Evolutionary conservation across 2,329 filamentous ascomycete species (phyloP), one percentile per base, ranked within the genome.

Genomic region (Ilyonectria mors-panacis): DNA sequence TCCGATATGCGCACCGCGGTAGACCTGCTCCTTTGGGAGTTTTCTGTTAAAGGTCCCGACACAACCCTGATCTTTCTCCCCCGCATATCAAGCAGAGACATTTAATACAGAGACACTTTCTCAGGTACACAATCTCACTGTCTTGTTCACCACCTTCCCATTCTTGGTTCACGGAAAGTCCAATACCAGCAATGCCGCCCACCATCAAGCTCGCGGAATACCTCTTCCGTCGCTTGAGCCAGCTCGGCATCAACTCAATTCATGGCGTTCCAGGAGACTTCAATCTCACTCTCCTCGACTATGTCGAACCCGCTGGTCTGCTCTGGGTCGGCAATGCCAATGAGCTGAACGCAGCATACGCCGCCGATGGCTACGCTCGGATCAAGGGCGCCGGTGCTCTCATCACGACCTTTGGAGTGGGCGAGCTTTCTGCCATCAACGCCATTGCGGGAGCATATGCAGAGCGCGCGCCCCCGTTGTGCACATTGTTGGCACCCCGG

Each of bases 381-480:
- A 82, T 88, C 65, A 88, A 87, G 68, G 85, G 85, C 6, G 77
- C 86, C 7, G 78, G 80, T 6, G 83, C 81, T 39, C 73, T 89
- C 8, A 79, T 90, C 35, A 91, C 89, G 1, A 89, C 88, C 0
- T 89, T 89, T 71, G 89, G 88, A 5, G 88, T 91, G 1, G 89
- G 88, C 9, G 85, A 86, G 67, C 78, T 85, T 4, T 89, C 87
- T 4, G 87, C 87, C 6, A 82, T 89, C 73, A 89, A 90, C 71
- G 88, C 85, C 39, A 84, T 89, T 69, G 88, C 87, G 2, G 88
- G 88, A 1, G 85, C 87, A 4, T 89, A 86, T 73, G 83, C 87
- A 10, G 88, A 90, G 77, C 81, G 82, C 33, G 86, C 86, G 0
- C 82, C 86, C 0, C 86, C 0, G 84, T 90, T 21, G 83, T 90